phyloP scores from a whole-genome alignment of 805 yeast genomes.

The Metschnikowia baotianmanensis region DNA sequence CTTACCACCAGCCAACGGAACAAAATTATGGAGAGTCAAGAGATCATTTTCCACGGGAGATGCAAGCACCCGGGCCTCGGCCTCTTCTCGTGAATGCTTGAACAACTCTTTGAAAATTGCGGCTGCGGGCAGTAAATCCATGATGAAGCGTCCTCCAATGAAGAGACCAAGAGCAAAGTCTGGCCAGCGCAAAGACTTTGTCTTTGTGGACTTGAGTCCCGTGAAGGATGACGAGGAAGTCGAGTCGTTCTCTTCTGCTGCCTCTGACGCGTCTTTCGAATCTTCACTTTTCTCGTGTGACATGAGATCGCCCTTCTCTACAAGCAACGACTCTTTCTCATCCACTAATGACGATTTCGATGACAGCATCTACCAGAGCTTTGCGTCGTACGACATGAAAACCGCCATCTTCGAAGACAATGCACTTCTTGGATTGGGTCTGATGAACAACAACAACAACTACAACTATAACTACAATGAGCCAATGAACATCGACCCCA shows the following conservation, averaged over 20 bases:
- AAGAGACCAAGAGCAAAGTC: conserved; percentile 45
- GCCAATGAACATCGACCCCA: neutral
- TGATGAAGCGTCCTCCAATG: conserved; percentile 38
- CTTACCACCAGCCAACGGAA: conserved; percentile 45
- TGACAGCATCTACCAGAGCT: conserved; percentile 4
- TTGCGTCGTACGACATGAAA: conserved; percentile 8
- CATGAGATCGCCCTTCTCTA: conserved; percentile 14
- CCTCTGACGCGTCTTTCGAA: conserved; percentile 18
- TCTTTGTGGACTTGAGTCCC: conserved; percentile 46
- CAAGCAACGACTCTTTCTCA: conserved; percentile 5
- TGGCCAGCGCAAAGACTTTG: conserved; percentile 45
- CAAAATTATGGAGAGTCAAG: conserved; percentile 45
- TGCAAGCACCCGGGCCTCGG: conserved; percentile 15
- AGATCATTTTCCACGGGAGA: conserved; percentile 21
- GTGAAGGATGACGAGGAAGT: conserved; percentile 29
- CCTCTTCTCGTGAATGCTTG: conserved; percentile 37
- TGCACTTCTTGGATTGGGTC: conserved; percentile 28
- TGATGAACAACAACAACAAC: conserved; percentile 28
- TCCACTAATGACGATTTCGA: conserved; percentile 4
- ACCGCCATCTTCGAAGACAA: conserved; percentile 9
- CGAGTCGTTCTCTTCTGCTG: conserved; percentile 21
- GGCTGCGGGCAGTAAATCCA: conserved; percentile 37
- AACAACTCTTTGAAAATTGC: conserved; percentile 42
- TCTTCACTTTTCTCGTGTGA: conserved; percentile 12
- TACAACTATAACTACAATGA: conserved; percentile 8